Base-by-base conservation (phyloP, 108 stramenopile genomes). In the Skeletonema marinoi region DNA sequence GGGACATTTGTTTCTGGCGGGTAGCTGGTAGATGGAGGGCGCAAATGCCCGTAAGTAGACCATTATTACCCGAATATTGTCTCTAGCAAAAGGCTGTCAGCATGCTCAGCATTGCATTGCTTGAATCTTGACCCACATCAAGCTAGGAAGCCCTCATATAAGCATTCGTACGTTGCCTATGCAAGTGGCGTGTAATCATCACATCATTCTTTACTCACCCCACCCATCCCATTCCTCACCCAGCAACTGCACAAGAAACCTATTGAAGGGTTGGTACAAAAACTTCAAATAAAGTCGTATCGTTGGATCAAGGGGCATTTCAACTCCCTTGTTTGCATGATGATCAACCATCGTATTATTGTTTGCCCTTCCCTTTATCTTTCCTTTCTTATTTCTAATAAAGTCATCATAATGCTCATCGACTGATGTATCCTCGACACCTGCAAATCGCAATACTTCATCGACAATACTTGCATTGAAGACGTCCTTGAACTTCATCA, bases 141-240 rank as follows among this genome's bases (percentile, higher is more conserved):
- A 25, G 25, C 25, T 25, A 25, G 25, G 25, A 25, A 25, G 25
- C 25, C 25, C 25, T 25, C 25, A 25, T 0, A 25, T 25, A 25
- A 25, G 25, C 25, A 25, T 25, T 25, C 0, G 25, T 25, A 25
- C 25, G 0, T 25, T 0, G 25, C 35, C 35, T 36, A 6, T 36
- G 35, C 35, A 36, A 36, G 35, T 36, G 35, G 35, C 35, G 35
- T 36, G 35, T 1, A 36, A 6, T 5, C 6, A 36, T 5, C 35
- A 36, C 35, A 36, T 36, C 1, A 36, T 46, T 46, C 44, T 2
- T 44, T 46, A 56, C 9, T 56, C 54, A 6, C 19, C 54, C 54
- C 54, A 56, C 1, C 63, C 51, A 9, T 48, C 48, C 69, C 69
- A 70, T 58, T 70, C 69, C 8, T 70, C 69, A 21, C 69, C 69